A percentile compares a stretch with the other conserved stretches of the same genome.
These are phyloP conservation scores for Penicillium malachiteum DNA, from an alignment of 495 filamentous ascomycete species.

Conservation along the genomic window DNA sequence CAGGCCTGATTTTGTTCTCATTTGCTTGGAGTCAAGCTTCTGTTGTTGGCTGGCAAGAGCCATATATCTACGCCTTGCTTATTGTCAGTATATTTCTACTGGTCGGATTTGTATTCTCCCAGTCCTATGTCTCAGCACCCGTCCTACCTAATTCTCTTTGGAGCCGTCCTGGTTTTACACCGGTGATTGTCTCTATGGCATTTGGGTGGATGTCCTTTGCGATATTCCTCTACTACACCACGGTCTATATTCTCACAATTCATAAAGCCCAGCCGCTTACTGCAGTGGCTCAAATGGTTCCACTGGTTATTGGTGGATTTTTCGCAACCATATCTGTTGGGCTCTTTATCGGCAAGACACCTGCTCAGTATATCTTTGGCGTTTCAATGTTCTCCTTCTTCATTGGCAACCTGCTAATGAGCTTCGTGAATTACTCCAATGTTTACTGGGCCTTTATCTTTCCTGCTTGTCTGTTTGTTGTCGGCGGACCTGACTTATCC, in stretches of 20 bases:
- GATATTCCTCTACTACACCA: constrained; percentile 46
- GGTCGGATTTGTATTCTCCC: constrained; percentile 29
- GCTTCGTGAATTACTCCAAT: constrained; percentile 22
- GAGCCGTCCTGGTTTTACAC: constrained; percentile 33
- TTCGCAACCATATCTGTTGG: constrained; percentile 36
- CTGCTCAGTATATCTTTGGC: constrained; percentile 39
- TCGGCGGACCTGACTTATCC: constrained; percentile 48
- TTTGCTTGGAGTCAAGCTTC: constrained; percentile 42
- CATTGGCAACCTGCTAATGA: constrained; percentile 31
- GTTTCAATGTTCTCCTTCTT: constrained; percentile 42
- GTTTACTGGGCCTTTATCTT: constrained; percentile 40
- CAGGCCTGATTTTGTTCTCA: constrained; percentile 27
- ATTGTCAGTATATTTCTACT: constrained; percentile 34
- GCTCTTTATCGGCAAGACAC: constrained; percentile 33
- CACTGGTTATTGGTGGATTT: constrained; percentile 35
- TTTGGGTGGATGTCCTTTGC: constrained; percentile 41
- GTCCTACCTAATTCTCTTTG: constrained; percentile 36
- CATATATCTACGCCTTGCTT: constrained; percentile 35
- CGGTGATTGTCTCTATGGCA: constrained; percentile 36
- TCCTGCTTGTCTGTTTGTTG: constrained; percentile 38
- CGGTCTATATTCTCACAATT: constrained; percentile 31
- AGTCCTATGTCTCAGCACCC: constrained; percentile 15
- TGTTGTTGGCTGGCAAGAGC: constrained; percentile 31
- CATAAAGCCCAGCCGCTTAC: constrained; percentile 29
- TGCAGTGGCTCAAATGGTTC: constrained; percentile 33